These are phyloP conservation scores for Ceratocystis albifundus DNA, from an alignment of 2,329 filamentous ascomycete genomes.

Conservation along the genomic window DNA sequence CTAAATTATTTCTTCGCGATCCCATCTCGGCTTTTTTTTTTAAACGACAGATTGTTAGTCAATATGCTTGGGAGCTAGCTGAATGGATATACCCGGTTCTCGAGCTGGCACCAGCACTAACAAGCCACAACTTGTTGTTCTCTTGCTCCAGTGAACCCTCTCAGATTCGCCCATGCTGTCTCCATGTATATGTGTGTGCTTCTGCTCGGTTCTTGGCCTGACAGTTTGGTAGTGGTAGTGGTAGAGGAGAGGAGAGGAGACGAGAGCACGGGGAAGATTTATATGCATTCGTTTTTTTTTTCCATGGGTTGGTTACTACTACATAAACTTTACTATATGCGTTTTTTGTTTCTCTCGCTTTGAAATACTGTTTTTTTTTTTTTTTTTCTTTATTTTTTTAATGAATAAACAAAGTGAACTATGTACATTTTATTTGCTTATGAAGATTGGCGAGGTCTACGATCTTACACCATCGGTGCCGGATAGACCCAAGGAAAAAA, in stretches of 20 bases:
- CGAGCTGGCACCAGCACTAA: background rate
- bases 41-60: constrained; percentile 1
- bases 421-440: background rate
- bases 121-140: background rate
- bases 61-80: background rate
- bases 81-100: background rate
- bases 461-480: background rate
- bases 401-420: background rate
- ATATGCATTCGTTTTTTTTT: constrained; percentile 12
- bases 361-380: background rate
- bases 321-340: background rate
- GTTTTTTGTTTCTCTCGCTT: background rate
- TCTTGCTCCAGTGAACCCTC: background rate
- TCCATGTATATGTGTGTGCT: background rate
- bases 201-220: background rate
- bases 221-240: background rate
- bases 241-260: background rate
- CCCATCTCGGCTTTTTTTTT: background rate
- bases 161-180: too few relatives aligned
- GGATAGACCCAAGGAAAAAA: background rate
- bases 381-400: too few relatives aligned
- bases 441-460: background rate
- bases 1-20: constrained; percentile 28
- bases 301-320: constrained; percentile 16
- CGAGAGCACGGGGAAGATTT: background rate